Conservation (phyloP, 2,329 filamentous ascomycete genomes). For the Arthrobotrys megalospora region DNA sequence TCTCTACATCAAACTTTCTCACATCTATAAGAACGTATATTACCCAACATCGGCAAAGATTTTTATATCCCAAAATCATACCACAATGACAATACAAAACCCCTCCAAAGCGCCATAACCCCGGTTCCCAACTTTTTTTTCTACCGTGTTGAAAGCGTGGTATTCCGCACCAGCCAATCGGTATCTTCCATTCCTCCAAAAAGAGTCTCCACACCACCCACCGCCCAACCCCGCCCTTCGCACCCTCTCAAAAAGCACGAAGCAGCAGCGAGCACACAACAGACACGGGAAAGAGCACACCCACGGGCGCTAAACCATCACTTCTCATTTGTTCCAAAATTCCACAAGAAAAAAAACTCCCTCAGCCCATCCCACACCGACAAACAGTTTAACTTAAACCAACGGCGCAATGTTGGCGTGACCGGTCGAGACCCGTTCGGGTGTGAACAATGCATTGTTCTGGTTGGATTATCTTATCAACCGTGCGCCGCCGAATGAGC, state of each 20-base stretch:
- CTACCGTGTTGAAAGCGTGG: constrained; percentile 17
- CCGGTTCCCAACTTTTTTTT: background rate
- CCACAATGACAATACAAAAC: background rate
- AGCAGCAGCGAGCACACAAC: background rate
- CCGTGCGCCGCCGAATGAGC: constrained; percentile 3
- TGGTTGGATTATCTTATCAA: constrained; percentile 4
- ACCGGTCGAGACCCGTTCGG: background rate
- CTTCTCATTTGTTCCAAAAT: constrained; percentile 39
- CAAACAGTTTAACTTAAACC: background rate
- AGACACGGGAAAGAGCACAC: constrained; percentile 4
- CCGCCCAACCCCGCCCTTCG: background rate
- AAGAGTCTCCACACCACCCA: constrained; percentile 5
- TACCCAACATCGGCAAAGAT: too few relatives aligned
- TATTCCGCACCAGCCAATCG: constrained; percentile 24
- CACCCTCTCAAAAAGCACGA: background rate
- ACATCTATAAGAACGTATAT: too few relatives aligned
- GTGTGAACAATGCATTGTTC: constrained; percentile 24
- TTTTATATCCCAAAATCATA: too few relatives aligned
- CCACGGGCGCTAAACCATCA: constrained; percentile 46
- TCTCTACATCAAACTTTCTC: background rate
- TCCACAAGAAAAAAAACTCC: too few relatives aligned
- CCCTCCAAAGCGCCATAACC: background rate
- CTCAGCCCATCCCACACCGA: constrained; percentile 20
- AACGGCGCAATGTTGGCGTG: background rate
- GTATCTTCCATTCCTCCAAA: background rate